Percentiles rank a stretch among this genome's conserved stretches.
These are phyloP conservation scores for Orbilia javanica DNA, from an alignment of 2,329 filamentous ascomycete species.

Conservation along the genomic window DNA sequence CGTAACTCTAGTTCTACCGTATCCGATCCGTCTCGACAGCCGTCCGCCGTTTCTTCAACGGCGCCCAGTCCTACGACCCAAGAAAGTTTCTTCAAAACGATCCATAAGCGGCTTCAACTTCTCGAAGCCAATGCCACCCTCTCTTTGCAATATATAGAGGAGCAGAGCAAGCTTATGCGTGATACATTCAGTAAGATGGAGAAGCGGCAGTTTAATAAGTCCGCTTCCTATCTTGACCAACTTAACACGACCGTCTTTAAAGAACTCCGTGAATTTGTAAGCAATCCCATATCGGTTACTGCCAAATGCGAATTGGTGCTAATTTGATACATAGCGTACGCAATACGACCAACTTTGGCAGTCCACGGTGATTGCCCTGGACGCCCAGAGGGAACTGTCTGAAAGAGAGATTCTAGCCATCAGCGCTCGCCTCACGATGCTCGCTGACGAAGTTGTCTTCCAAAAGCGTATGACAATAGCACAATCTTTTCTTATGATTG, in stretches of 20 bases:
- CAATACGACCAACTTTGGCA: constrained; percentile 98
- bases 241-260: constrained; percentile 89
- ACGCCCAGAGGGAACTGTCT: constrained; percentile 86
- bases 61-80: constrained; percentile 84
- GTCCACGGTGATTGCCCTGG: constrained; percentile 89
- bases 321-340: constrained; percentile 68
- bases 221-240: constrained; percentile 81
- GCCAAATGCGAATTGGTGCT: neutral
- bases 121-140: constrained; percentile 93
- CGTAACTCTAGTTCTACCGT: constrained; percentile 60
- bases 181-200: constrained; percentile 89
- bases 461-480: constrained; percentile 94
- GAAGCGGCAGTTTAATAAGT: constrained; percentile 86
- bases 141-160: constrained; percentile 94
- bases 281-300: neutral
- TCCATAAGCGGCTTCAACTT: constrained; percentile 90
- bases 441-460: constrained; percentile 91
- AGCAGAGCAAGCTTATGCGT: constrained; percentile 89
- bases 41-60: constrained; percentile 65
- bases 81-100: constrained; percentile 97
- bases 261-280: constrained; percentile 77
- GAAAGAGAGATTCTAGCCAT: constrained; percentile 86
- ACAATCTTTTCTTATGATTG: constrained; percentile 86
- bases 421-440: constrained; percentile 81
- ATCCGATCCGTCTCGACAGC: constrained; percentile 63